These are phyloP conservation scores for Leccinum obscurum DNA, from an alignment of 768 basidiomycete genomes.

Conservation along the genomic window DNA sequence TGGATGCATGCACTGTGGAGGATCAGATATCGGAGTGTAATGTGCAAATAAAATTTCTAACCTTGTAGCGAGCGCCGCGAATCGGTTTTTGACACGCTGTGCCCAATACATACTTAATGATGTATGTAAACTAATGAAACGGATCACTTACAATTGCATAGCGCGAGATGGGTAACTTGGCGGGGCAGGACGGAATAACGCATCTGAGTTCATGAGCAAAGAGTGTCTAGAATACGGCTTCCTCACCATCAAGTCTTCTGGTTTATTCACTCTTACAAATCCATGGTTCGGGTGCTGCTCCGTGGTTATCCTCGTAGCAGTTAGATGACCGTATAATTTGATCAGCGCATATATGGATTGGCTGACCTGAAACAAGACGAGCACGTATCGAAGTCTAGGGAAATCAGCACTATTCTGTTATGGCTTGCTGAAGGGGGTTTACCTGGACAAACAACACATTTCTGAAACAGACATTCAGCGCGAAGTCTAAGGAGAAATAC, in stretches of 20 bases:
- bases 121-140: too few species aligned
- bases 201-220: slow-evolving; percentile 25
- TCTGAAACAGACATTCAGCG: slow-evolving; percentile 42
- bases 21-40: slow-evolving; percentile 2
- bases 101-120: neutral
- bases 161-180: slow-evolving; percentile 48
- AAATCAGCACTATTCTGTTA: slow-evolving; percentile 9
- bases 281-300: slow-evolving; percentile 78
- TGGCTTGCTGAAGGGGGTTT: neutral
- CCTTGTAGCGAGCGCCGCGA: slow-evolving; percentile 72
- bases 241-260: slow-evolving; percentile 59
- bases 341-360: neutral
- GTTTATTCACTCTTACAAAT: slow-evolving; percentile 62
- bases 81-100: slow-evolving; percentile 52
- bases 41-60: slow-evolving; percentile 24
- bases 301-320: slow-evolving; percentile 49
- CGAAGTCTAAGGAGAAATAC: slow-evolving; percentile 1
- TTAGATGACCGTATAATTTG: neutral
- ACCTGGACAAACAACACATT: slow-evolving; percentile 73
- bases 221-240: neutral
- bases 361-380: slow-evolving; percentile 61
- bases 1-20: slow-evolving; percentile 72
- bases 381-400: slow-evolving; percentile 75
- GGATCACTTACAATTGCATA: slow-evolving; percentile 50
- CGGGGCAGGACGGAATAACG: slow-evolving; percentile 25